Conservation (phyloP, 192 early-diverging fungal species). For the Geranomyces variabilis region DNA sequence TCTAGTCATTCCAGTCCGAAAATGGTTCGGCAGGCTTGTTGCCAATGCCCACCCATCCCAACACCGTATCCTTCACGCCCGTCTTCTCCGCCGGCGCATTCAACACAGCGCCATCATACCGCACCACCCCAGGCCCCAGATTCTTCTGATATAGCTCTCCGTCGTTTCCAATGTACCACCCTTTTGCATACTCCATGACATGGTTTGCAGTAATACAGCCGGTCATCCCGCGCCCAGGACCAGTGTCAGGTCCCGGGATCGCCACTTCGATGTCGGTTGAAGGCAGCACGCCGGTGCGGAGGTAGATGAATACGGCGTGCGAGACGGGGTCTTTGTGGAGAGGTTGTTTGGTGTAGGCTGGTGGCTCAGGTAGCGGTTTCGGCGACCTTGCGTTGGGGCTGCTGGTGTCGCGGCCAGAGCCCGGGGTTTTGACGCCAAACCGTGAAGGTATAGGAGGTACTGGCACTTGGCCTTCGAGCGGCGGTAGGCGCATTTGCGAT, state of each 20-base stretch:
- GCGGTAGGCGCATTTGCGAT: too few species aligned
- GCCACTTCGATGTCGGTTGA: conserved; percentile 20
- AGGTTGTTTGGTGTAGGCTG: background rate
- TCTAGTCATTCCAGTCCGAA: conserved; percentile 27
- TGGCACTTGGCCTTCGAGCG: too few species aligned
- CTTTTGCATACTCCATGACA: conserved; percentile 17
- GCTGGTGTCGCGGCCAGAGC: too few species aligned
- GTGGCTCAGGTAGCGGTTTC: background rate
- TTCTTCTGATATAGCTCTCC: conserved; percentile 28
- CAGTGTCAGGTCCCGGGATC: conserved; percentile 21
- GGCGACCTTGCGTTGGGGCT: background rate
- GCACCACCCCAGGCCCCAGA: conserved; percentile 21
- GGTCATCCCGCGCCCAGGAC: conserved; percentile 32
- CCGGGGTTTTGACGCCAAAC: too few species aligned
- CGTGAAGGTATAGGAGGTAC: too few species aligned
- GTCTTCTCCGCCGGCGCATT: background rate
- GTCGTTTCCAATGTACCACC: conserved; percentile 28
- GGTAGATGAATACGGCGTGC: conserved; percentile 23
- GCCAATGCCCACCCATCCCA: background rate
- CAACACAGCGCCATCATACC: conserved; percentile 8
- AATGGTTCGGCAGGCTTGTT: background rate
- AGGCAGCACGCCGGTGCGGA: conserved; percentile 22
- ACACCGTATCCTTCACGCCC: conserved; percentile 15
- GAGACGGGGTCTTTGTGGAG: conserved; percentile 23
- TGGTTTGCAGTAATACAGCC: conserved; percentile 23